Base-by-base conservation (phyloP, 352 stramenopile species). In the Pythium vanterpoolii region DNA sequence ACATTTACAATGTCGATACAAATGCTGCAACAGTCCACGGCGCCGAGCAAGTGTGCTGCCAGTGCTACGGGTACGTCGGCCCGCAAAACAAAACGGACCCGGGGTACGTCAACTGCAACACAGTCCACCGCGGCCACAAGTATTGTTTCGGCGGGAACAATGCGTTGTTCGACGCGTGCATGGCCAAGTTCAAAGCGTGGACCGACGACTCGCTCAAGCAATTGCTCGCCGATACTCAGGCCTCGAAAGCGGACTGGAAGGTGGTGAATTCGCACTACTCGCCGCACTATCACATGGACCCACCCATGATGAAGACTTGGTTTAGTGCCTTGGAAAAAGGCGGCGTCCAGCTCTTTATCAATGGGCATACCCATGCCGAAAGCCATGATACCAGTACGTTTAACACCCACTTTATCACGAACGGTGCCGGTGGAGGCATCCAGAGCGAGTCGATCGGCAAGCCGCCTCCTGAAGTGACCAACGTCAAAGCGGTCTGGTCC, bases 191-290 rank as follows among this genome's bases (percentile, higher is more conserved):
- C 43, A 83, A 70, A 4, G 62, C 63, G 33, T 94, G 80, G 82
- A 77, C 69, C 46, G 69, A 90, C 9, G 84, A 94, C 56, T 92
- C 80, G n/a, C 72, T 77, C 5, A 76, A 66, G 49, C 73, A 89
- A 49, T 68, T 91, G 6, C 67, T 68, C 0, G 60, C 66, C 19
- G 69, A 88, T 24, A 71, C 79, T 3, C 72, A 77, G 11, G 63
- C 71, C 40, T 92, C 83, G 5, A 91, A 54, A 16, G 84, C 84
- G 2, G 87, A 81, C 36, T 94, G 83, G 79, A 94, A 94, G 69
- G 82, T 94, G 36, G 79, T 94, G 45, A 94, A 94, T 65, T 85
- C 72, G 36, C 85, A 93, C 69, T 94, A 94, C 72, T 86, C 69
- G 4, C 81, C 85, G 4, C 86, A 89, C 51, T 73, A 81, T 51